Conservation (phyloP, 495 filamentous ascomycete species). For the Aspergillus nidulans region DNA sequence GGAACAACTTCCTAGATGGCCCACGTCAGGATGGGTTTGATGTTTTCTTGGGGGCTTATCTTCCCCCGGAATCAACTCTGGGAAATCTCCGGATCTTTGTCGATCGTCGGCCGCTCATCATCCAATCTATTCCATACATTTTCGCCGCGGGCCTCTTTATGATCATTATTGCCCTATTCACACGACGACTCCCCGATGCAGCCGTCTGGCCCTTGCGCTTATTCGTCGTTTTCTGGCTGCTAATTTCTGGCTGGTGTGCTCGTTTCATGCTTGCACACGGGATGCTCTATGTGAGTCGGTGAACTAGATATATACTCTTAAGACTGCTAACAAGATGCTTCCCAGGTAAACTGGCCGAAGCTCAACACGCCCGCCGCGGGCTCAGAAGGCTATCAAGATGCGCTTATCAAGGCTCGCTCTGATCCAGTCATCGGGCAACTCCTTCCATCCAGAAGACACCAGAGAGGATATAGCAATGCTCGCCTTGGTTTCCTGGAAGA, state of each 20-base stretch:
- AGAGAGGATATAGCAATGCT: slow-evolving; percentile 72
- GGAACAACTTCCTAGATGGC: slow-evolving; percentile 90
- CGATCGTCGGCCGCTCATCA: slow-evolving; percentile 80
- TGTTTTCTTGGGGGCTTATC: slow-evolving; percentile 81
- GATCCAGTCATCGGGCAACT: slow-evolving; percentile 71
- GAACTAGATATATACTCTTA: neutral
- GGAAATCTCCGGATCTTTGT: slow-evolving; percentile 66
- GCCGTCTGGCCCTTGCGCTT: slow-evolving; percentile 72
- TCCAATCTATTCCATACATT: slow-evolving; percentile 88
- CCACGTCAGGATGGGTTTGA: slow-evolving; percentile 94
- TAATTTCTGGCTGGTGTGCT: slow-evolving; percentile 62
- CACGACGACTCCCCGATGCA: slow-evolving; percentile 59
- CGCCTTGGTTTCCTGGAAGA: slow-evolving; percentile 81
- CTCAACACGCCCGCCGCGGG: slow-evolving; percentile 82
- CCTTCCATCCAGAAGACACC: slow-evolving; percentile 58
- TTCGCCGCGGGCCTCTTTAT: slow-evolving; percentile 85
- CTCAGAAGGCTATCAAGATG: slow-evolving; percentile 83
- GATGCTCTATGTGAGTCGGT: slow-evolving; percentile 78
- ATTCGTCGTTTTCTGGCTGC: slow-evolving; percentile 70
- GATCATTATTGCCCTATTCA: slow-evolving; percentile 71
- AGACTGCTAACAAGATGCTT: slow-evolving; percentile 1
- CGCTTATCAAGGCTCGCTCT: slow-evolving; percentile 67
- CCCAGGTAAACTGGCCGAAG: slow-evolving; percentile 97
- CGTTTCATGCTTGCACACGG: slow-evolving; percentile 76
- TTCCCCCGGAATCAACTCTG: slow-evolving; percentile 60